phyloP scores from a whole-genome alignment of 1,284 basidiomycete genomes.

The Cryptococcus sp. region DNA sequence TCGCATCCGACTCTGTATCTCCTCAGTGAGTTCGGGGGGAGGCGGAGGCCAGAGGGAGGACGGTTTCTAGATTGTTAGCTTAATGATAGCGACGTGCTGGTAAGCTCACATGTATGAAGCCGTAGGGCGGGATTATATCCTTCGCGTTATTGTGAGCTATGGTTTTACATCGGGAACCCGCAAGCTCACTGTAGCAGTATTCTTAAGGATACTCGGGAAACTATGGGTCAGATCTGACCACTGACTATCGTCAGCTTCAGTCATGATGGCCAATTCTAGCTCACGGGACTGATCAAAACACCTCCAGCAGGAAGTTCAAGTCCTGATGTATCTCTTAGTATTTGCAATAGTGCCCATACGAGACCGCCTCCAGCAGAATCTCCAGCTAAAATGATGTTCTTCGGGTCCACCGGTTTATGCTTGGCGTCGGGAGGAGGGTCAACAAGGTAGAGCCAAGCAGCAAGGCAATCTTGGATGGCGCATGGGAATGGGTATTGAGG shows the following conservation, averaged over 20 bases:
- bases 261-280: slow-evolving; percentile 5
- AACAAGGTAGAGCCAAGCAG: slow-evolving; percentile 72
- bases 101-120: slow-evolving; percentile 45
- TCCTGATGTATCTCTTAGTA: slow-evolving; percentile 74
- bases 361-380: slow-evolving; percentile 94
- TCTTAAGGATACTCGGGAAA: slow-evolving; percentile 76
- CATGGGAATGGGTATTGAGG: slow-evolving; percentile 98
- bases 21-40: slow-evolving; percentile 61
- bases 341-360: slow-evolving; percentile 74
- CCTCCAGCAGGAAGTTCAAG: slow-evolving; percentile 81
- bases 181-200: slow-evolving; percentile 68
- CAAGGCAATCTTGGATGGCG: slow-evolving; percentile 78
- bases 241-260: slow-evolving; percentile 12
- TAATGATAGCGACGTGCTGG: slow-evolving; percentile 38
- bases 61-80: slow-evolving; percentile 63
- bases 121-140: slow-evolving; percentile 62
- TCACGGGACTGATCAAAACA: slow-evolving; percentile 69
- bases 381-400: slow-evolving; percentile 73
- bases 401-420: slow-evolving; percentile 75
- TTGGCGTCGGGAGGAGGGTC: slow-evolving; percentile 65
- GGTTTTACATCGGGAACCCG: background rate
- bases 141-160: slow-evolving; percentile 28
- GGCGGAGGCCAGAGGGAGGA: slow-evolving; percentile 90
- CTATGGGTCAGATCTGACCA: slow-evolving; percentile 83
- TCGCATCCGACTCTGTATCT: slow-evolving; percentile 61